Evolutionary conservation across 2,329 filamentous ascomycete species (phyloP).

Genomic region (Aspergillus neotritici): DNA sequence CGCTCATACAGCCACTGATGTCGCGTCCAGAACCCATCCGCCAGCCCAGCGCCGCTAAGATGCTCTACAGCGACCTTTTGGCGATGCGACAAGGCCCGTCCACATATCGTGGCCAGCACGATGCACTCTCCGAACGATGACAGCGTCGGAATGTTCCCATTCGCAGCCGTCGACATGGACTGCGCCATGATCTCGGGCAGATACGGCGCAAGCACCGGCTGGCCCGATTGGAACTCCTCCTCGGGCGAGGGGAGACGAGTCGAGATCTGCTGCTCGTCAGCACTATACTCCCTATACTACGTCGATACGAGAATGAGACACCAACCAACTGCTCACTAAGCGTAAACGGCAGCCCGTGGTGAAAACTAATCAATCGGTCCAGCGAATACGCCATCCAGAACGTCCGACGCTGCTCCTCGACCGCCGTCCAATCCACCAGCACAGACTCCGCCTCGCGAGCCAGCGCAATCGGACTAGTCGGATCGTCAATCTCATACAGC

Average conservation of each 20-base stretch:
- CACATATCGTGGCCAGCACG: conserved; percentile 26
- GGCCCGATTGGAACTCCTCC: conserved; percentile 31
- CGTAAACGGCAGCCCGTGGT: conserved; percentile 26
- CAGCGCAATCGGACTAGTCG: conserved; percentile 12
- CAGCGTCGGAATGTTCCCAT: conserved; percentile 6
- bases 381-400: conserved; percentile 40
- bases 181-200: conserved; percentile 27
- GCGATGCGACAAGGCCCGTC: conserved; percentile 13
- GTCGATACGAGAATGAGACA: not conserved
- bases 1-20: conserved; percentile 16
- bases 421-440: conserved; percentile 22
- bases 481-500: conserved; percentile 32
- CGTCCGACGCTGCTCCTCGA: conserved; percentile 33
- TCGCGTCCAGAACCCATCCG: conserved; percentile 13
- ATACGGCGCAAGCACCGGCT: conserved; percentile 22
- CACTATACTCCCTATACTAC: no score
- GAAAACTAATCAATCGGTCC: conserved; percentile 33
- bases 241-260: conserved; percentile 35
- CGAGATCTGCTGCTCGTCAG: conserved; percentile 22
- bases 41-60: conserved; percentile 4
- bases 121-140: conserved; percentile 31
- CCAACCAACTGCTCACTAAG: conserved; percentile 23
- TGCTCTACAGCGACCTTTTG: conserved; percentile 14
- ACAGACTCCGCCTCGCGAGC: conserved; percentile 8
- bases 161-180: not conserved